phyloP scores from a whole-genome alignment of 2,329 filamentous ascomycete genomes.

The Aspergillus pseudoglaucus region DNA sequence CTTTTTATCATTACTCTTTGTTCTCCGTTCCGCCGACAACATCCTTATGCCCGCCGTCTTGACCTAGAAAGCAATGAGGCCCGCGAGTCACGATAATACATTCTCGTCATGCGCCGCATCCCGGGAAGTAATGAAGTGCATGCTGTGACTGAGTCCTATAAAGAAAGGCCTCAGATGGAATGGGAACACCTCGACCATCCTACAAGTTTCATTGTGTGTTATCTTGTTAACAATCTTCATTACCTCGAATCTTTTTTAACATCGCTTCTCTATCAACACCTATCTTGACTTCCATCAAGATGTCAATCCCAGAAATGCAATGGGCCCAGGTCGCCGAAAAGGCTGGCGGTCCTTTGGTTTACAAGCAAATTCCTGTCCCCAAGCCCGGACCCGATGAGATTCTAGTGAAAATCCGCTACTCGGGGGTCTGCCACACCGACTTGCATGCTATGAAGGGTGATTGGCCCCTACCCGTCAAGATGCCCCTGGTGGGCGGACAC shows the following conservation, averaged over 20 bases:
- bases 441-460: slow-evolving; percentile 76
- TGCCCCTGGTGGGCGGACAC: slow-evolving; percentile 80
- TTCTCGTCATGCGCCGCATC: too few relatives aligned
- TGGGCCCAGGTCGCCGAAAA: slow-evolving; percentile 89
- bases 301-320: slow-evolving; percentile 68
- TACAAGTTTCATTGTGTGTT: too few relatives aligned
- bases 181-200: too few relatives aligned
- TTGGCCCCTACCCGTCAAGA: slow-evolving; percentile 77
- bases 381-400: slow-evolving; percentile 84
- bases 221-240: too few relatives aligned
- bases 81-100: too few relatives aligned
- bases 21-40: too few relatives aligned
- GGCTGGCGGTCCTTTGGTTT: slow-evolving; percentile 58
- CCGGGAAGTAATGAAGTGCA: too few relatives aligned
- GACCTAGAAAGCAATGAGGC: too few relatives aligned
- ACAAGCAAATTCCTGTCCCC: slow-evolving; percentile 63
- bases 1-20: too few relatives aligned
- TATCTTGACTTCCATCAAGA: slow-evolving; percentile 4
- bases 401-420: slow-evolving; percentile 84
- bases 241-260: background rate
- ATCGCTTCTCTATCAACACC: background rate
- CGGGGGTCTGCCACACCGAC: slow-evolving; percentile 87
- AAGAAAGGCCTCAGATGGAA: too few relatives aligned
- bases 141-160: too few relatives aligned
- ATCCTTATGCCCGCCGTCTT: too few relatives aligned